Percentiles rank a stretch among this genome's conserved stretches.
These are phyloP conservation scores for Penicillium turbatum DNA, from an alignment of 495 filamentous ascomycete species.

Conservation along the genomic window DNA sequence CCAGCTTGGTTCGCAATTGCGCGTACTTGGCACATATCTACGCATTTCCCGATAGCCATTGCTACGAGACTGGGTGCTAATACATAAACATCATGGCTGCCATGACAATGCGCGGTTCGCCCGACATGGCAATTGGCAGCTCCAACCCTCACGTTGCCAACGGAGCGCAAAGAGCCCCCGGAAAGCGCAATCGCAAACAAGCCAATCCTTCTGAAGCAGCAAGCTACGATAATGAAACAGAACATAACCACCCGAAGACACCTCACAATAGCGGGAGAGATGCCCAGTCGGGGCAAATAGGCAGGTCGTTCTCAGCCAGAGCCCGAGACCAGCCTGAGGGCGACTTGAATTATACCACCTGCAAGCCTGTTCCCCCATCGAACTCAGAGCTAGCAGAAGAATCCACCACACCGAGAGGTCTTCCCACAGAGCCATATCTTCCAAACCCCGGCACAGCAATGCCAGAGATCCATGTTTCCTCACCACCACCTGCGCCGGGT, in stretches of 20 bases:
- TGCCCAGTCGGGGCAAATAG: conserved; percentile 1
- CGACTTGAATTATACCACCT: conserved; percentile 22
- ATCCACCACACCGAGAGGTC: conserved; percentile 23
- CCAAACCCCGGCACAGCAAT: background rate
- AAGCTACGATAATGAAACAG: conserved; percentile 7
- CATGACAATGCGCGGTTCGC: conserved; percentile 16
- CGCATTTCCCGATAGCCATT: background rate
- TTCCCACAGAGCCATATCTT: conserved; percentile 10
- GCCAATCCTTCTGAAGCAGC: background rate
- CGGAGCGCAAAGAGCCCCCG: conserved; percentile 6
- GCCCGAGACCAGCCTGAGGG: conserved; percentile 13
- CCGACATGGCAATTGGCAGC: conserved; percentile 22
- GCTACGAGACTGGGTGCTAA: background rate
- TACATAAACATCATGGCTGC: conserved; percentile 14
- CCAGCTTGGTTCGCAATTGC: conserved; percentile 14
- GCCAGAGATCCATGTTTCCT: conserved; percentile 11
- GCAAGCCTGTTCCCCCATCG: conserved; percentile 6
- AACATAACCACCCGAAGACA: conserved; percentile 3
- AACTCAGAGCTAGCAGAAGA: conserved; percentile 11
- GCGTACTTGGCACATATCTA: background rate
- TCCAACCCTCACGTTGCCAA: conserved; percentile 8
- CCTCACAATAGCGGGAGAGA: conserved; percentile 2
- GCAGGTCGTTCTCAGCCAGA: conserved; percentile 20
- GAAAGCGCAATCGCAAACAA: conserved; percentile 12
- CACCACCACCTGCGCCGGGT: conserved; percentile 2